Conservation (phyloP, 2,329 filamentous ascomycete genomes). For the Metarhizium rileyi region DNA sequence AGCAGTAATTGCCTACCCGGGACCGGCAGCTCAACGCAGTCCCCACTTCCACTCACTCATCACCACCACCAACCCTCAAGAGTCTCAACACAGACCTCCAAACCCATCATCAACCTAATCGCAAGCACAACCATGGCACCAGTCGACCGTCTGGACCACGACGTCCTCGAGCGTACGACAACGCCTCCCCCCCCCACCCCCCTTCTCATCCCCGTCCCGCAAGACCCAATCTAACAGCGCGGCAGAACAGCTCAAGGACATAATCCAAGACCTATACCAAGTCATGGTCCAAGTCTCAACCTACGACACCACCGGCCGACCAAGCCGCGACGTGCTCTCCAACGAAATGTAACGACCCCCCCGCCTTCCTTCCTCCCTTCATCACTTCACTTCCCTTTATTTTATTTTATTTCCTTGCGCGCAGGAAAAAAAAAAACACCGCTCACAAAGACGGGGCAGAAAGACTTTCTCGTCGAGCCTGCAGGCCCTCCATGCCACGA, state of each 20-base stretch:
- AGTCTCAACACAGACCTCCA: constrained; percentile 27
- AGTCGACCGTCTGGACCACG: constrained; percentile 28
- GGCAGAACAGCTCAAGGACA: constrained; percentile 49
- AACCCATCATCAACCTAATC: not conserved
- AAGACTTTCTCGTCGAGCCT: constrained; percentile 31
- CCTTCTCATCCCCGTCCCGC: not conserved
- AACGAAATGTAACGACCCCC: constrained; percentile 34
- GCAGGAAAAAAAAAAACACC: not conserved
- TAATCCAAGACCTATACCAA: constrained; percentile 55
- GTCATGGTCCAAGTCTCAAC: constrained; percentile 52
- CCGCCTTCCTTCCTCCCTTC: not conserved
- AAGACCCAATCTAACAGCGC: too few species aligned
- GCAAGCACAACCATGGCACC: constrained; percentile 27
- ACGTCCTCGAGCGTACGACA: constrained; percentile 29
- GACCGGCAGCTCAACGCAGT: too few species aligned
- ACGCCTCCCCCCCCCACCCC: not conserved
- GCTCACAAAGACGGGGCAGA: constrained; percentile 11
- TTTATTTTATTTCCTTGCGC: too few species aligned
- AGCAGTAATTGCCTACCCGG: too few species aligned
- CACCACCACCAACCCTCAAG: too few species aligned
- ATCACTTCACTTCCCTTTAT: too few species aligned
- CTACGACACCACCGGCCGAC: constrained; percentile 44
- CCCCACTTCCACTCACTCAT: too few species aligned
- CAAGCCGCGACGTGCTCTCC: constrained; percentile 46
- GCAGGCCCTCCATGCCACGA: constrained; percentile 29